These are phyloP conservation scores for Theobroma grandiflorum DNA, from an alignment of 441 rosid genomes.

Conservation along the genomic window DNA sequence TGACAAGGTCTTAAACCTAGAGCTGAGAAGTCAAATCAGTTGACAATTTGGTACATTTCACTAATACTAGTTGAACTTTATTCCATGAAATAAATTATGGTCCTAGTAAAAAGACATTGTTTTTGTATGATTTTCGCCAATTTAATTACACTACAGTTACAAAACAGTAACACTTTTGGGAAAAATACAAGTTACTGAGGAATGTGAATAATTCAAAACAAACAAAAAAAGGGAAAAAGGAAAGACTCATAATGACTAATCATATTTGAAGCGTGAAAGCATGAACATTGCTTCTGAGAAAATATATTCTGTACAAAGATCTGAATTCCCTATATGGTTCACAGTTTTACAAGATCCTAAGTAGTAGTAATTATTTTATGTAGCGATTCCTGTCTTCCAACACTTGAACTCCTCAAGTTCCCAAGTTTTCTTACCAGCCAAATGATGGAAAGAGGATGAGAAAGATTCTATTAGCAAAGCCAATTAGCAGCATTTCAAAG, in stretches of 20 bases:
- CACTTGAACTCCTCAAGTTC: not conserved
- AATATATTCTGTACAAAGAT: no score
- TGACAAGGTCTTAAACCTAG: no score
- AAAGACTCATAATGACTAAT: not conserved
- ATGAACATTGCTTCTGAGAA: not conserved
- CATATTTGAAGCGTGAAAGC: not conserved
- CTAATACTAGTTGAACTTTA: no score
- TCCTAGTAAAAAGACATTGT: no score
- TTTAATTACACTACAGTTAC: not conserved
- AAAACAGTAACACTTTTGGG: not conserved
- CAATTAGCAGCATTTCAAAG: not conserved
- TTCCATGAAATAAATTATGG: no score
- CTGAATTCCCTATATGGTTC: no score
- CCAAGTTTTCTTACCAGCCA: conserved; percentile 19
- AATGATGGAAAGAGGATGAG: not conserved
- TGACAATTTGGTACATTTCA: no score
- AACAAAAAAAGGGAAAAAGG: not conserved
- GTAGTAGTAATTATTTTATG: no score
- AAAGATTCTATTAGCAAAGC: not conserved
- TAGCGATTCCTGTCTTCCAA: no score
- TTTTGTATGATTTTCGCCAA: not conserved
- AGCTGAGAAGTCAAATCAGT: no score
- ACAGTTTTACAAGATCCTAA: no score
- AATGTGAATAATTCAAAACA: not conserved
- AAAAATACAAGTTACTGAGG: not conserved